A percentile compares a stretch with the other conserved stretches of the same genome.
phyloP scores from a whole-genome alignment of 371 early-diverging fungal species.

The Neoconidiobolus thromboides region DNA sequence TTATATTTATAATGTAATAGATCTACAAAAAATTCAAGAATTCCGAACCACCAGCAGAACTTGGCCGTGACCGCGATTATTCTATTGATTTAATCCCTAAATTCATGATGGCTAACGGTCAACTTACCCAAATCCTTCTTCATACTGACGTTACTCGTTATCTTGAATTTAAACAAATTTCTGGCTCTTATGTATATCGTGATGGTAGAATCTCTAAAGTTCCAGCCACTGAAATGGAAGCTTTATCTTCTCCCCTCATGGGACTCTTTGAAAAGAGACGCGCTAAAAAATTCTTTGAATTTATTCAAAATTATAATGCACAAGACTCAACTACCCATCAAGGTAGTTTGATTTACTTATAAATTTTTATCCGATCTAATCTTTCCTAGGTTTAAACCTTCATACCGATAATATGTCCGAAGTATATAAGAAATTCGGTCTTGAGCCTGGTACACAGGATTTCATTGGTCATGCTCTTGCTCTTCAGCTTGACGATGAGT shows the following conservation, averaged over 20 bases:
- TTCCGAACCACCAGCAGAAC: conserved; percentile 35
- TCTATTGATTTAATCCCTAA: conserved; percentile 99
- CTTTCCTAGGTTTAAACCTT: conserved; percentile 31
- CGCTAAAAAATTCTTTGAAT: conserved; percentile 93
- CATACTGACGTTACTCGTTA: conserved; percentile 97
- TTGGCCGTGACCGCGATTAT: conserved; percentile 87
- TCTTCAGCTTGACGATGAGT: conserved; percentile 78
- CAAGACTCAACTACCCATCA: conserved; percentile 63
- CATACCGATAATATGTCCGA: conserved; percentile 60
- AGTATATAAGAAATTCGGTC: conserved; percentile 80
- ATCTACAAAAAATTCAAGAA: conserved; percentile 72
- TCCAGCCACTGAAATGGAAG: conserved; percentile 83
- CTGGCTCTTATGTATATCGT: conserved; percentile 88
- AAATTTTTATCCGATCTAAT: background rate
- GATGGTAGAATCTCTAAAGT: conserved; percentile 86
- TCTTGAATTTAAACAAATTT: conserved; percentile 93
- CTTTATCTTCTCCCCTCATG: conserved; percentile 71
- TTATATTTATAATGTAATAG: conserved; percentile 16
- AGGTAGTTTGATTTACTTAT: conserved; percentile 13
- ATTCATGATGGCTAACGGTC: conserved; percentile 97
- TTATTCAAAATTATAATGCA: conserved; percentile 67
- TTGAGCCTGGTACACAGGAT: conserved; percentile 85
- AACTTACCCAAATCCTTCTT: conserved; percentile 65
- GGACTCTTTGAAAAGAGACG: conserved; percentile 92
- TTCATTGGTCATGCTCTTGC: conserved; percentile 99